Conservation (phyloP, 1,284 basidiomycete genomes). For the Polyporus tsugae region DNA sequence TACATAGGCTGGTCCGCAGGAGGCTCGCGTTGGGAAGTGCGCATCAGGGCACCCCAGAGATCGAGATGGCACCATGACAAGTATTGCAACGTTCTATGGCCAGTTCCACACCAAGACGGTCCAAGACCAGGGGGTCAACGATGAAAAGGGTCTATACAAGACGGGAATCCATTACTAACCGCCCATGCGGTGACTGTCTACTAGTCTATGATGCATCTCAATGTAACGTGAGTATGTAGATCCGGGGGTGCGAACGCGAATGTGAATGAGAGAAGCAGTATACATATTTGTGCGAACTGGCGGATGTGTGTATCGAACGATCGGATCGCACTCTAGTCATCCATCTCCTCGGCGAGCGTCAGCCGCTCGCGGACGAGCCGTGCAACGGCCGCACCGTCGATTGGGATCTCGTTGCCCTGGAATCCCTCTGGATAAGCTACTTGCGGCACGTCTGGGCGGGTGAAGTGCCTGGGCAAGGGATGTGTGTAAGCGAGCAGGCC, state of each 20-base stretch:
- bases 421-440: constrained; percentile 63
- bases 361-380: constrained; percentile 46
- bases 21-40: constrained; percentile 28
- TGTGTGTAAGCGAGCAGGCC: neutral
- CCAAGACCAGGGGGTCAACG: neutral
- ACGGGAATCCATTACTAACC: constrained; percentile 3
- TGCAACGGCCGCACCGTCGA: constrained; percentile 55
- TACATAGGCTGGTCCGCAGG: constrained; percentile 34
- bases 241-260: neutral
- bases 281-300: neutral
- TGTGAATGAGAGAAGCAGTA: neutral
- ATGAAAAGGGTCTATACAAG: neutral
- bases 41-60: constrained; percentile 32
- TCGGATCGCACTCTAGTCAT: constrained; percentile 40
- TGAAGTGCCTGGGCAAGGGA: constrained; percentile 47
- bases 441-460: constrained; percentile 55
- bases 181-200: neutral
- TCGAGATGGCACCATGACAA: constrained; percentile 32
- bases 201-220: constrained; percentile 5
- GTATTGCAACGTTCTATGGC: neutral
- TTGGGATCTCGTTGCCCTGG: constrained; percentile 65
- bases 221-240: neutral
- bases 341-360: constrained; percentile 49
- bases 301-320: neutral
- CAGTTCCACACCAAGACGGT: neutral